Conservation (phyloP, 371 early-diverging fungal species). For the Blakeslea trispora region DNA sequence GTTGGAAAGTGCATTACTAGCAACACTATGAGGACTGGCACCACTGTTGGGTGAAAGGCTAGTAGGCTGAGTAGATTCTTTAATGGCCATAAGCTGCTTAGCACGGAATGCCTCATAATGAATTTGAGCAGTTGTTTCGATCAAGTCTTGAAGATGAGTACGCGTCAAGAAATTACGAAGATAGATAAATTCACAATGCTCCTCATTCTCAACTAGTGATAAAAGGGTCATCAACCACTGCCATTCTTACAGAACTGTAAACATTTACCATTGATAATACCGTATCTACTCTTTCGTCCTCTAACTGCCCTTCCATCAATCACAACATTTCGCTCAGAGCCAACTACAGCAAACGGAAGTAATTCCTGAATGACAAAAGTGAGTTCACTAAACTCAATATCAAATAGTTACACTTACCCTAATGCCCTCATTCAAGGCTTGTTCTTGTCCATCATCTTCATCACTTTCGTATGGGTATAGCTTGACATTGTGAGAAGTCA, state of each 20-base stretch:
- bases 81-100: conserved; percentile 80
- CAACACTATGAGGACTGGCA: conserved; percentile 22
- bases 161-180: conserved; percentile 85
- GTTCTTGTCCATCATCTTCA: conserved; percentile 82
- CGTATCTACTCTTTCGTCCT: conserved; percentile 69
- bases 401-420: conserved; percentile 41
- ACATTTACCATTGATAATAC: conserved; percentile 57
- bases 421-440: conserved; percentile 71
- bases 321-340: conserved; percentile 78
- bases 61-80: conserved; percentile 54
- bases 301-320: conserved; percentile 80
- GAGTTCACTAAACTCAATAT: neutral
- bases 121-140: conserved; percentile 83
- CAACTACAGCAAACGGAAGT: conserved; percentile 86
- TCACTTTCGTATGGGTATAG: conserved; percentile 76
- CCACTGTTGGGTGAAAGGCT: conserved; percentile 18
- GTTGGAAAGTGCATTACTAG: conserved; percentile 20
- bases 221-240: conserved; percentile 71
- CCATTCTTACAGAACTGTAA: conserved; percentile 82
- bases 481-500: conserved; percentile 88
- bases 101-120: conserved; percentile 93
- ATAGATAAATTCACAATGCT: conserved; percentile 80
- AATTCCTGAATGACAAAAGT: conserved; percentile 59
- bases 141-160: conserved; percentile 84
- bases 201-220: conserved; percentile 62